These are phyloP conservation scores for Camellia oleifera DNA, from an alignment of 179 eudicot genomes.

Conservation along the genomic window DNA sequence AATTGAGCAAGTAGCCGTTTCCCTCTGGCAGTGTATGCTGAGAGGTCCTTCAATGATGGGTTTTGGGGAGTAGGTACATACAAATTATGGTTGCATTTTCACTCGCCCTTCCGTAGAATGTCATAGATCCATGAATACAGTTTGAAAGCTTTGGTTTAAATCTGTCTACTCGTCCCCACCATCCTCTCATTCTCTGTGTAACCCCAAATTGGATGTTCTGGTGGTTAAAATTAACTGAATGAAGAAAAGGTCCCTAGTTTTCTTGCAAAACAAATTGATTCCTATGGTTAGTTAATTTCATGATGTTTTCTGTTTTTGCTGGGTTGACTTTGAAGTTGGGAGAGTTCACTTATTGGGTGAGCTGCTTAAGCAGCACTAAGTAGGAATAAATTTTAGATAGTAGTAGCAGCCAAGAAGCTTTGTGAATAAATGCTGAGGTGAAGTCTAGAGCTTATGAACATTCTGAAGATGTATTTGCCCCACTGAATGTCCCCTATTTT, in stretches of 20 bases:
- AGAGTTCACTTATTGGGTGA: background rate
- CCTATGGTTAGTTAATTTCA: background rate
- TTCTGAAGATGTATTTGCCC: background rate
- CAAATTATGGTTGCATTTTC: background rate
- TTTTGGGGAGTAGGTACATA: background rate
- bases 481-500: background rate
- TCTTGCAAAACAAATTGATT: background rate
- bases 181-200: too few relatives aligned
- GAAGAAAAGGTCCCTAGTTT: background rate
- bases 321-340: background rate
- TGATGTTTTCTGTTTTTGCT: background rate
- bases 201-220: too few relatives aligned
- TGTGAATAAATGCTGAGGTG: background rate
- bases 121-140: background rate
- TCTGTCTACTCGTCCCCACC: too few relatives aligned
- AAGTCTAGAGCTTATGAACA: background rate
- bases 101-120: background rate
- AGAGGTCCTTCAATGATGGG: background rate
- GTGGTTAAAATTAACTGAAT: background rate
- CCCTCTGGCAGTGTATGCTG: background rate
- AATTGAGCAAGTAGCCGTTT: background rate
- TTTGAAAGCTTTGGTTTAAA: too few relatives aligned
- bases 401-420: background rate
- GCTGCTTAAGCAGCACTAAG: background rate
- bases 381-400: background rate